Conservation (phyloP, 352 stramenopile species). For the Phytophthora cryptogea region DNA sequence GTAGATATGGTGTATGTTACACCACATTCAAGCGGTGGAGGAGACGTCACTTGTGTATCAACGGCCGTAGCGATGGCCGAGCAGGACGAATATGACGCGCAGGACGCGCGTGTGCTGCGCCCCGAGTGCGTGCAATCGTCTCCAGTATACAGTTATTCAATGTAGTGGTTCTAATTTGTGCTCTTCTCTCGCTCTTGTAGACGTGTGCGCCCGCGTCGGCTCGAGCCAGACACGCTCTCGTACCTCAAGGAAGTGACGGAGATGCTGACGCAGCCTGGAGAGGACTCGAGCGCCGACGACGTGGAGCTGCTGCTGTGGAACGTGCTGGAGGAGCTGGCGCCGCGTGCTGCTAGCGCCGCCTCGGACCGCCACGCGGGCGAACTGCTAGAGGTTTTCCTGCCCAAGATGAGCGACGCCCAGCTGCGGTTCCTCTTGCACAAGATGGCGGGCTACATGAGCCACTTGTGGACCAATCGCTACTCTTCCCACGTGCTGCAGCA, state of each 20-base stretch:
- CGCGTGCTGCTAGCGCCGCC: conserved; percentile 68
- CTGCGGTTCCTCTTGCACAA: conserved; percentile 80
- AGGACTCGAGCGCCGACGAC: conserved; percentile 66
- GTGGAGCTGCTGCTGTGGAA: conserved; percentile 76
- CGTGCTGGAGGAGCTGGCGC: conserved; percentile 78
- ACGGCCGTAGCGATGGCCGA: conserved; percentile 24
- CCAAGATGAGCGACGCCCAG: conserved; percentile 72
- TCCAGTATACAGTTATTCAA: neutral
- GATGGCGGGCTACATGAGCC: conserved; percentile 80
- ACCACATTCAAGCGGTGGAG: neutral
- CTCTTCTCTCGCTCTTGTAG: conserved; percentile 28
- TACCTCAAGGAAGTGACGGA: conserved; percentile 86
- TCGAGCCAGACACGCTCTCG: conserved; percentile 80
- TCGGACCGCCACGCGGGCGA: conserved; percentile 79
- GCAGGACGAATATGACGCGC: conserved; percentile 17
- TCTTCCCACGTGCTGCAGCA: conserved; percentile 87
- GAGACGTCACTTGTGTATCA: conserved; percentile 17
- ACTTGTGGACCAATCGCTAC: conserved; percentile 88
- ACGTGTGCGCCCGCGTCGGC: conserved; percentile 67
- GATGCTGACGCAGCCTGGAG: conserved; percentile 57
- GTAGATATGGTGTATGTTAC: neutral
- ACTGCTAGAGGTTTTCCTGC: conserved; percentile 71
- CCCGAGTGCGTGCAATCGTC: conserved; percentile 27
- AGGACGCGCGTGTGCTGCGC: conserved; percentile 22
- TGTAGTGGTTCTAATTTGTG: neutral